These are phyloP conservation scores for Hibiscus trionum DNA, from an alignment of 345 rosid genomes.

Conservation along the genomic window DNA sequence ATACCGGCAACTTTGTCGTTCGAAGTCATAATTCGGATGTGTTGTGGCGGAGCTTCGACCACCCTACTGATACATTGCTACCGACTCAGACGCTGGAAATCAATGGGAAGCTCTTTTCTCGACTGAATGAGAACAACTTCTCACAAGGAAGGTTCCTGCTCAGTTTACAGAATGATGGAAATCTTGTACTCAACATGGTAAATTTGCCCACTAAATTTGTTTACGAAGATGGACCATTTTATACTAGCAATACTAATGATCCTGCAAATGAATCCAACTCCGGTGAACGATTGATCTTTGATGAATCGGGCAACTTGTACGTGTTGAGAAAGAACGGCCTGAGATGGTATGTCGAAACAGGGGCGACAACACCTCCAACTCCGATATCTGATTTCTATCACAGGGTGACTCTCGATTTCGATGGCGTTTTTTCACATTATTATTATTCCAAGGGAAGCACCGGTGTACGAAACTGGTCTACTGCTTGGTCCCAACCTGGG, in stretches of 20 bases:
- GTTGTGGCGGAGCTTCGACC: conserved; percentile 27
- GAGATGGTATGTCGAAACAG: not conserved
- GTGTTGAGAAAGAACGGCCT: not conserved
- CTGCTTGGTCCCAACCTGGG: conserved; percentile 7
- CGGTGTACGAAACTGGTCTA: not conserved
- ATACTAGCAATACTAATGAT: conserved; percentile 4
- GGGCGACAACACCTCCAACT: not conserved
- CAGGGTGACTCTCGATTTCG: conserved; percentile 21
- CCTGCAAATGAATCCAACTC: not conserved
- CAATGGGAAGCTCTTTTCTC: conserved; percentile 14
- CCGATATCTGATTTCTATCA: conserved; percentile 8
- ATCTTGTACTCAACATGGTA: conserved; percentile 14
- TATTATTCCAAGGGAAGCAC: conserved; percentile 9
- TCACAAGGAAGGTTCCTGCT: conserved; percentile 28
- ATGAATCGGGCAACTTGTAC: conserved; percentile 15
- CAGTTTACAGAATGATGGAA: conserved; percentile 11
- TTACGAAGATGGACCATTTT: conserved; percentile 14
- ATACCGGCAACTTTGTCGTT: conserved; percentile 28
- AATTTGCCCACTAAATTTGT: conserved; percentile 5
- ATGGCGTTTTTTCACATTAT: conserved; percentile 22
- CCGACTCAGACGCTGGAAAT: conserved; percentile 25
- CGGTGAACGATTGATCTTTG: conserved; percentile 7
- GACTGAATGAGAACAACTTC: conserved; percentile 7
- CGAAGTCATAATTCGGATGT: not conserved
- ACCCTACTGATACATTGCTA: conserved; percentile 33